Evolutionary conservation across 257 asterid genomes (phyloP), one percentile per base, ranked within the genome.

Genomic region (Solanum ossicruentum): DNA sequence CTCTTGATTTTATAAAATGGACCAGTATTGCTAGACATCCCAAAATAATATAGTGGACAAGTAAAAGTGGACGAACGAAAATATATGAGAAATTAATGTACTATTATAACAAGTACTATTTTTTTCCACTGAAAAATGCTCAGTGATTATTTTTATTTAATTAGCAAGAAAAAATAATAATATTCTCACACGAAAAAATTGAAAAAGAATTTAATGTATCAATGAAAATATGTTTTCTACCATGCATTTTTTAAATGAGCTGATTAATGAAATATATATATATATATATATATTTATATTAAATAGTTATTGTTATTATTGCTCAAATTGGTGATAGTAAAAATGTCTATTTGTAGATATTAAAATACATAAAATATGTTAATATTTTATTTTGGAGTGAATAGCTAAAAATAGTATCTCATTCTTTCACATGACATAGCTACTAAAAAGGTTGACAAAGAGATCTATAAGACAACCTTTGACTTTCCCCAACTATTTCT

Each of bases 401-500:
- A 26, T 39, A 77, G 63, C 82, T 77, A 51, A 77, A 77, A 51
- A 9, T 77, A 52, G 82, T 77, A 77, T 77, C 82, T 51, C 65
- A 77, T 77, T 77, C 65, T 15, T 51, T 77, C 82, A 77, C 82
- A 77, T 77, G 82, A 23, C 43, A 28, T 26, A 26, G 82, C 82
- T 51, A 51, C 16, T 77, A 77, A 26, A 26, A 52, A 52, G 65
- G 82, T 49, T 51, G 82, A 77, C 82, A 51, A 51, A 23, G 47
- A 77, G 82, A 77, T 77, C 82, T 26, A 75, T 36, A 47, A 77
- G 63, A 77, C 47, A 77, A 77, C 82, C 82, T 77, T 77, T 51
- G 63, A 77, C 82, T 52, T 77, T 6, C 61, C 41, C 17, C 8
- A 8, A 8, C 47, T 26, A 77, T 77, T 77, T 52, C 23, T 77